Percentiles rank a stretch among this genome's conserved stretches.
Evolutionary conservation across 2,329 filamentous ascomycete genomes (phyloP).

Genomic region (Cephalotrichum gorgonifer): DNA sequence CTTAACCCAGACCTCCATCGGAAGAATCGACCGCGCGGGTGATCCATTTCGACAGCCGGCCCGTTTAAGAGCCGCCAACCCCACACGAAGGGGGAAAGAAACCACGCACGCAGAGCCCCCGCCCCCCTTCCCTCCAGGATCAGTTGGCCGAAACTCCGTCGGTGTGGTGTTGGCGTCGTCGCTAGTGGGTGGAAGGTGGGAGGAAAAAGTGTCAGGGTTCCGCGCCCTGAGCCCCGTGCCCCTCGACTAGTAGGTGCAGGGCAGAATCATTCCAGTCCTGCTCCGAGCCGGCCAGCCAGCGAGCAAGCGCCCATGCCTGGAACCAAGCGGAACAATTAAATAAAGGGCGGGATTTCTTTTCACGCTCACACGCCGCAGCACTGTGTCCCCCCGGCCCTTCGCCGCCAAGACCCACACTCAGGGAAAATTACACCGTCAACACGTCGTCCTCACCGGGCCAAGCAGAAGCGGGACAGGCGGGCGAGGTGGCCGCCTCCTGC

Average conservation of each 20-base stretch:
- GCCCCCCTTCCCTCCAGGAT: not conserved
- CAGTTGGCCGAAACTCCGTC: not conserved
- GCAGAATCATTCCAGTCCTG: too few relatives aligned
- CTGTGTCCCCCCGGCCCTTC: too few relatives aligned
- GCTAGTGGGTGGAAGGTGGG: not conserved
- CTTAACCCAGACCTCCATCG: not conserved
- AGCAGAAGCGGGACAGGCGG: not conserved
- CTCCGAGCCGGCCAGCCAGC: too few relatives aligned
- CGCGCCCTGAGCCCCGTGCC: too few relatives aligned
- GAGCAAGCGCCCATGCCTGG: too few relatives aligned
- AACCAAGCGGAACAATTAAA: too few relatives aligned
- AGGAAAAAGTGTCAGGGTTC: not conserved
- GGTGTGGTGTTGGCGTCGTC: too few relatives aligned
- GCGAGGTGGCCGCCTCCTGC: conserved; percentile 1
- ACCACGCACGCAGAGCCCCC: too few relatives aligned
- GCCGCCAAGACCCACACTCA: too few relatives aligned
- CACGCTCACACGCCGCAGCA: too few relatives aligned
- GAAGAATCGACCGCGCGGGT: not conserved
- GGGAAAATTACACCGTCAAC: conserved; percentile 1
- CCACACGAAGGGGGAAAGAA: not conserved
- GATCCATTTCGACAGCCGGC: not conserved
- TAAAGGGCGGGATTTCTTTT: too few relatives aligned
- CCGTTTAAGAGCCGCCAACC: not conserved
- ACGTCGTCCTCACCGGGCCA: conserved; percentile 1
- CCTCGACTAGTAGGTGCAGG: too few relatives aligned